Evolutionary conservation across 176 grass and related monocot species (phyloP), one percentile per base, ranked within the genome.

Genomic region (Ananas comosus): DNA sequence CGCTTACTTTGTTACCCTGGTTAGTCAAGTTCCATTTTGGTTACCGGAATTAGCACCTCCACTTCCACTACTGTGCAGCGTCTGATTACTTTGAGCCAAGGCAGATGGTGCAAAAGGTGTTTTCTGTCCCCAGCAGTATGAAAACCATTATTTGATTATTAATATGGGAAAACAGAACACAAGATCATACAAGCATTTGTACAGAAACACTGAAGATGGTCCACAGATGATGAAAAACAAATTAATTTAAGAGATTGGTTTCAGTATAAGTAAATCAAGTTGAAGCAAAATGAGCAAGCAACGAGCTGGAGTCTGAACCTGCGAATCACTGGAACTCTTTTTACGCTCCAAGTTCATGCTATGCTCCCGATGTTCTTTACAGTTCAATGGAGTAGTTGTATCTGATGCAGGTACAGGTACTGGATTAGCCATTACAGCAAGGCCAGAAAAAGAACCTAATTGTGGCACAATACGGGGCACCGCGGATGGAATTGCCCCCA

Each of bases 351-450:
- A 63, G 68, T 74, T 78, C 53, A 80, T 17, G 27, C 21, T 70
- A n/a, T 73, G 73, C 53, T 83, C 77, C 61, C 78, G 76, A 25
- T 66, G 85, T 74, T 76, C 66, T 2, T 2, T 33, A 22, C 48
- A 47, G 5, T 48, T 66, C 74, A 76, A 65, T 4, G 79, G 57
- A 64, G 70, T 54, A 16, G 76, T 71, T 58, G 72, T 78, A 28
- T 69, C 56, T 65, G 64, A 73, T 57, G 75, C 72, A 56, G 73
- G 24, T 64, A 81, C 81, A 63, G 81, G 81, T 27, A 51, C 10
- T 50, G 53, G 49, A 78, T 74, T 81, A 65, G 66, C 73, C 59
- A 70, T 78, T 70, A 78, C 18, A 77, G 77, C 69, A 78, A 81
- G 65, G 10, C 78, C 23, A 12, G 78, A 58, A 28, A 81, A 70